These are phyloP conservation scores for Fremontodendron californicum DNA, from an alignment of 345 rosid species.

Conservation along the genomic window DNA sequence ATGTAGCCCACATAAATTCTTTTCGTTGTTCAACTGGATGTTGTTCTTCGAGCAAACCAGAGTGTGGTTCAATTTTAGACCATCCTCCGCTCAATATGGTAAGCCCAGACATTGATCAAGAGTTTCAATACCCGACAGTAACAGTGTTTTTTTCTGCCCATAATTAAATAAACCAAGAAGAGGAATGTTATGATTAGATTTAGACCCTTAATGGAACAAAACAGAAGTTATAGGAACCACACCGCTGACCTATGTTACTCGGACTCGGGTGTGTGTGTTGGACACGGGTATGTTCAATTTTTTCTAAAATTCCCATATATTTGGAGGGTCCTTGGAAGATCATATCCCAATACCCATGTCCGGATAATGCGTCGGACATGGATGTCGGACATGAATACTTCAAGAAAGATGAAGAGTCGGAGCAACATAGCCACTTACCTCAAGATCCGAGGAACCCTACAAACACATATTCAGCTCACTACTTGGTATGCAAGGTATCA, in stretches of 20 bases:
- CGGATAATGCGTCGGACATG: no score
- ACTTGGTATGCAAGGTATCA: constrained; percentile 57
- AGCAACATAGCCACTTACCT: constrained; percentile 48
- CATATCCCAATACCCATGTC: no score
- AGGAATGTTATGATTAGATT: neutral
- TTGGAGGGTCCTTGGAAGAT: no score
- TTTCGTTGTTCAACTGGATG: no score
- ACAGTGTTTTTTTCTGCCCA: constrained; percentile 74
- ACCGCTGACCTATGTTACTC: no score
- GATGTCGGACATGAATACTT: no score
- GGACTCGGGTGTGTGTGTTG: no score
- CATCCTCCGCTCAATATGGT: constrained; percentile 72
- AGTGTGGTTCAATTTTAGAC: constrained; percentile 71
- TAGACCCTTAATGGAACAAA: neutral
- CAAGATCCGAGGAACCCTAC: constrained; percentile 56
- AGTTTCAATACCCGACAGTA: constrained; percentile 90
- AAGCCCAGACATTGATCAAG: no score
- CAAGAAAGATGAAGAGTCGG: no score
- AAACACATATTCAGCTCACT: constrained; percentile 36
- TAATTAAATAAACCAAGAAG: constrained; percentile 10
- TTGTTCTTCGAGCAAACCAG: constrained; percentile 56
- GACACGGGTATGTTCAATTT: no score
- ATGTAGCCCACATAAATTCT: constrained; percentile 69
- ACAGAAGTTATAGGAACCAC: no score
- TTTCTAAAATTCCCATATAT: no score